phyloP scores from a whole-genome alignment of 768 basidiomycete genomes.

The Mycena olivaceomarginata region DNA sequence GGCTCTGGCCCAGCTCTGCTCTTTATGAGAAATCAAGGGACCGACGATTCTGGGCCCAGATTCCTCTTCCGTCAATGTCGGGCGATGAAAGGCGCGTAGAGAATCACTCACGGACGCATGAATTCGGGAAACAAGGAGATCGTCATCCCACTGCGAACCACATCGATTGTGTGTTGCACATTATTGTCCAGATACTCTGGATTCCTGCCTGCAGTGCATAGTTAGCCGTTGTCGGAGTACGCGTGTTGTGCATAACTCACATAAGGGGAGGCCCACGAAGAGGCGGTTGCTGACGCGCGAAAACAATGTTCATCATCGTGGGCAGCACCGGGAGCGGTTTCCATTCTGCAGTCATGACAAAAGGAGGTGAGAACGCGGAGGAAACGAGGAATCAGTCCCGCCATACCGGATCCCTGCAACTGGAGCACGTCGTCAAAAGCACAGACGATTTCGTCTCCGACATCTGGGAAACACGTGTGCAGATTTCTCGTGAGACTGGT shows the following conservation, averaged over 20 bases:
- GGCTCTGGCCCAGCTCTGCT: conserved; percentile 3
- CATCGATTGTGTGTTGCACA: conserved; percentile 33
- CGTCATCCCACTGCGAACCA: conserved; percentile 11
- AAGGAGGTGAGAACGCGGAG: background rate
- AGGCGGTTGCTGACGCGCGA: conserved; percentile 51
- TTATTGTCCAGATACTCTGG: conserved; percentile 41
- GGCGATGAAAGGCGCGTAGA: background rate
- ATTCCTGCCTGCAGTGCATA: conserved; percentile 42
- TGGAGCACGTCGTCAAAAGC: conserved; percentile 30
- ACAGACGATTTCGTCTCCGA: conserved; percentile 58
- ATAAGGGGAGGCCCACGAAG: conserved; percentile 52
- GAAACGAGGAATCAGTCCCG: too few species aligned
- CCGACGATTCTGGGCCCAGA: conserved; percentile 15
- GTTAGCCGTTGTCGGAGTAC: too few species aligned
- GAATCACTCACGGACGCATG: conserved; percentile 30
- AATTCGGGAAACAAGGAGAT: conserved; percentile 30
- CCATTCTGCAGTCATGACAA: conserved; percentile 42
- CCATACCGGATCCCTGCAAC: background rate
- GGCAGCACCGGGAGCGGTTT: conserved; percentile 35
- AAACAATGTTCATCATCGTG: conserved; percentile 43
- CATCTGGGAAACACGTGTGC: conserved; percentile 49
- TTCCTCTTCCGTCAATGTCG: background rate
- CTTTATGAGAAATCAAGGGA: conserved; percentile 21
- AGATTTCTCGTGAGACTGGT: conserved; percentile 48
- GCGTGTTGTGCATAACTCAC: conserved; percentile 27